Evolutionary conservation across 192 early-diverging fungal species (phyloP).

Genomic region (Gigaspora rosea): DNA sequence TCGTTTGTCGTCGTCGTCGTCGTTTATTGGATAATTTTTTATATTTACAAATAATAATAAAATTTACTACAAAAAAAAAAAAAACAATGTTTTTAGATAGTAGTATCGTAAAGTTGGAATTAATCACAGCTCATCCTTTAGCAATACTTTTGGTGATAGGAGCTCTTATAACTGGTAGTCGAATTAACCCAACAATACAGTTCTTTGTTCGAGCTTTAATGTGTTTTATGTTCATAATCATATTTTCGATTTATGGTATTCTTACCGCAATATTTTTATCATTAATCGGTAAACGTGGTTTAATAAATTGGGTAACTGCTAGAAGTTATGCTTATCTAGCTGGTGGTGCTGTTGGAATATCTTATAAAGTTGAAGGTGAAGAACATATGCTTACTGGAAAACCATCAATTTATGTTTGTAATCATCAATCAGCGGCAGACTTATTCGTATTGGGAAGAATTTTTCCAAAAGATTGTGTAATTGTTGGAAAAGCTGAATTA

Average conservation of each 20-base stretch:
- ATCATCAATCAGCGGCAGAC: constrained; percentile 87
- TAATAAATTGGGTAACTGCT: constrained; percentile 28
- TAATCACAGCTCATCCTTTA: no score
- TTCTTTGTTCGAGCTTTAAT: constrained; percentile 6
- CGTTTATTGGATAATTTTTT: no score
- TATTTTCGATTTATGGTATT: constrained; percentile 29
- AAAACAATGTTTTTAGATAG: no score
- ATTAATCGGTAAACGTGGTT: constrained; percentile 4
- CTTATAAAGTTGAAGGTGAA: constrained; percentile 60
- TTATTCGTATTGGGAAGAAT: constrained; percentile 66
- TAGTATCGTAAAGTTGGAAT: no score
- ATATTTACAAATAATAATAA: no score
- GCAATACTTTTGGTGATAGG: no score
- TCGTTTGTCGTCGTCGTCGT: no score
- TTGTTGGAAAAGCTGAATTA: constrained; percentile 74
- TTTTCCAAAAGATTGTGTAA: constrained; percentile 62
- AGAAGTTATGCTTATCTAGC: constrained; percentile 9
- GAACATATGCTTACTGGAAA: constrained; percentile 55
- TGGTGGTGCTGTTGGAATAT: constrained; percentile 45
- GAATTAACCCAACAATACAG: constrained; percentile 4
- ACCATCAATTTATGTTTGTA: constrained; percentile 76
- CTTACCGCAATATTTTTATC: constrained; percentile 16
- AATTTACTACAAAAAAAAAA: no score
- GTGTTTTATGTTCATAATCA: not conserved
- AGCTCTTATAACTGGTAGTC: no score